Conservation (phyloP, 306 rosid genomes). For the Castanospermum australe region DNA sequence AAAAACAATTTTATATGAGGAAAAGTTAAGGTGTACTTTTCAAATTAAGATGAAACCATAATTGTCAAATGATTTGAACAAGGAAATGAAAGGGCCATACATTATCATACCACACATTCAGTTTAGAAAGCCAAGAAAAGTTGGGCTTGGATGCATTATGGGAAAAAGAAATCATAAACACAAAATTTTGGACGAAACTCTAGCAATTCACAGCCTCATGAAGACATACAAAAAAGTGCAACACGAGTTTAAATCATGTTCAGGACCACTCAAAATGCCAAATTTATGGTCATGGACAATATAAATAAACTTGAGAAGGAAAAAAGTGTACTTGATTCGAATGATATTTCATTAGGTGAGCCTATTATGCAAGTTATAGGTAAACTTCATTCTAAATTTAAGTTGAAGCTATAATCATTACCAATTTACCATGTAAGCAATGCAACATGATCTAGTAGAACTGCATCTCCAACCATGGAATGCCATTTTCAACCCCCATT, state of each 20-base stretch:
- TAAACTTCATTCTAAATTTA: background rate
- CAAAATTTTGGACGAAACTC: background rate
- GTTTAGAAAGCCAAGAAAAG: background rate
- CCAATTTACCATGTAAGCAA: background rate
- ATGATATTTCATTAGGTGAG: background rate
- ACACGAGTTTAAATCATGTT: background rate
- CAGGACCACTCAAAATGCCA: background rate
- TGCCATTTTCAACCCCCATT: background rate
- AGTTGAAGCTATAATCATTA: background rate
- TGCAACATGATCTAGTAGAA: background rate
- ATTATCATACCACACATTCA: background rate
- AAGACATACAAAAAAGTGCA: background rate
- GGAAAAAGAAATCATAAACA: background rate
- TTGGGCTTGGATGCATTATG: background rate
- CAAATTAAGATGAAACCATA: background rate
- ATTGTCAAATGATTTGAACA: background rate
- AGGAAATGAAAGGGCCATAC: background rate
- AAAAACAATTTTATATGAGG: background rate
- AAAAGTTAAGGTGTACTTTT: background rate
- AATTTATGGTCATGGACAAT: background rate
- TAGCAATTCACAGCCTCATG: slow-evolving; percentile 2
- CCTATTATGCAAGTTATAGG: background rate
- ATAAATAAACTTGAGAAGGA: background rate
- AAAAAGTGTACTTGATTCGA: background rate
- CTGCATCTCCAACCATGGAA: background rate